phyloP scores from a whole-genome alignment of 345 rosid genomes.

The Salix exigua region DNA sequence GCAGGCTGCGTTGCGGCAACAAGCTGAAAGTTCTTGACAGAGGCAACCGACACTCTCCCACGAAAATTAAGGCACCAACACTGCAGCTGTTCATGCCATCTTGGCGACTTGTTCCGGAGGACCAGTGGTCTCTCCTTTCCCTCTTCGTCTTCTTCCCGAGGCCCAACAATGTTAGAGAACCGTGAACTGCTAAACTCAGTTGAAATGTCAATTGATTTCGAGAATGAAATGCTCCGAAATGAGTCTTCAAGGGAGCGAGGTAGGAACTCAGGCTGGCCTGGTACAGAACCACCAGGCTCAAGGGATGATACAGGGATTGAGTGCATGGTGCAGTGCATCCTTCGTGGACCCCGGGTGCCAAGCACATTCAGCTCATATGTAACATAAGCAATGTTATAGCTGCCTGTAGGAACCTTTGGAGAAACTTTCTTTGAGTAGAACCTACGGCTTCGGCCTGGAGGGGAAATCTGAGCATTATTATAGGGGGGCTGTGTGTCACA shows the following conservation, averaged over 20 bases:
- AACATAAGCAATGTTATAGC: constrained; percentile 17
- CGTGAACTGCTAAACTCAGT: constrained; percentile 20
- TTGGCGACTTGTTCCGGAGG: constrained; percentile 16
- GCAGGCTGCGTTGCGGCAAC: constrained; percentile 18
- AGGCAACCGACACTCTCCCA: constrained; percentile 15
- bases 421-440: constrained; percentile 20
- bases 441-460: constrained; percentile 18
- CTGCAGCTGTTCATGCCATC: constrained; percentile 22
- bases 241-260: constrained; percentile 16
- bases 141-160: background rate
- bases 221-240: constrained; percentile 17
- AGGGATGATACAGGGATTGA: constrained; percentile 17
- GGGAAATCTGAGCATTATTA: constrained; percentile 18
- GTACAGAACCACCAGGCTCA: constrained; percentile 15
- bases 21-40: constrained; percentile 22
- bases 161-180: constrained; percentile 5
- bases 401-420: constrained; percentile 20
- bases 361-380: constrained; percentile 20
- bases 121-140: constrained; percentile 17
- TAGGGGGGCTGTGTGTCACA: constrained; percentile 18
- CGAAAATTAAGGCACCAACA: constrained; percentile 24
- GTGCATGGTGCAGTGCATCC: constrained; percentile 24
- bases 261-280: constrained; percentile 21
- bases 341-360: constrained; percentile 15
- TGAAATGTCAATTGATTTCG: constrained; percentile 9